Percentiles rank a stretch among this genome's conserved stretches.
These are phyloP conservation scores for Colletotrichum sojae DNA, from an alignment of 2,329 filamentous ascomycete species.

Conservation along the genomic window DNA sequence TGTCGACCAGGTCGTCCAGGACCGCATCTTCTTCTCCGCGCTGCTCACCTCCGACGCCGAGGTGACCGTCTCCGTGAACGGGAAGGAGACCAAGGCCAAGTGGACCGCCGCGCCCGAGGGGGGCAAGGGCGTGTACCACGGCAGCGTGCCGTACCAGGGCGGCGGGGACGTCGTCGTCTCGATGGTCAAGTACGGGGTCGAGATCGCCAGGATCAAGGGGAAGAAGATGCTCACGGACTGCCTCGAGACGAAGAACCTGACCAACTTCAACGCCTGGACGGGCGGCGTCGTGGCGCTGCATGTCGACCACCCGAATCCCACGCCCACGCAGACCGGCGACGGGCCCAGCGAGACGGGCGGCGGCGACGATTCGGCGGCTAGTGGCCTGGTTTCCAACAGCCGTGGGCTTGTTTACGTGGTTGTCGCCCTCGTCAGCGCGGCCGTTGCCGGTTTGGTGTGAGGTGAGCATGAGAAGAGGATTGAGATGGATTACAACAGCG, in stretches of 20 bases:
- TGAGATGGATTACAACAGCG: background rate
- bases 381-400: background rate
- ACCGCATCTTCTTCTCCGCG: constrained; percentile 47
- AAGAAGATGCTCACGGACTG: constrained; percentile 26
- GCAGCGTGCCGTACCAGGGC: constrained; percentile 45
- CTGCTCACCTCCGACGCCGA: constrained; percentile 43
- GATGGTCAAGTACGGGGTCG: constrained; percentile 45
- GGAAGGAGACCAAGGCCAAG: constrained; percentile 40
- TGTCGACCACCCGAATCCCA: constrained; percentile 32
- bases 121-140: constrained; percentile 50
- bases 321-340: constrained; percentile 30
- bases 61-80: constrained; percentile 48
- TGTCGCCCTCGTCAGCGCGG: background rate
- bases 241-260: constrained; percentile 20
- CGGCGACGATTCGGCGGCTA: constrained; percentile 6
- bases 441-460: constrained; percentile 14
- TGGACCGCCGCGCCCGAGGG: constrained; percentile 21
- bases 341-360: constrained; percentile 21
- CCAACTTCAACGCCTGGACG: constrained; percentile 43
- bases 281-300: constrained; percentile 30
- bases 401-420: background rate
- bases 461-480: background rate
- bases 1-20: constrained; percentile 42
- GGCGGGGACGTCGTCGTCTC: constrained; percentile 52
- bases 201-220: constrained; percentile 37